phyloP scores from a whole-genome alignment of 2,329 filamentous ascomycete species.

The Triangularia setosa region DNA sequence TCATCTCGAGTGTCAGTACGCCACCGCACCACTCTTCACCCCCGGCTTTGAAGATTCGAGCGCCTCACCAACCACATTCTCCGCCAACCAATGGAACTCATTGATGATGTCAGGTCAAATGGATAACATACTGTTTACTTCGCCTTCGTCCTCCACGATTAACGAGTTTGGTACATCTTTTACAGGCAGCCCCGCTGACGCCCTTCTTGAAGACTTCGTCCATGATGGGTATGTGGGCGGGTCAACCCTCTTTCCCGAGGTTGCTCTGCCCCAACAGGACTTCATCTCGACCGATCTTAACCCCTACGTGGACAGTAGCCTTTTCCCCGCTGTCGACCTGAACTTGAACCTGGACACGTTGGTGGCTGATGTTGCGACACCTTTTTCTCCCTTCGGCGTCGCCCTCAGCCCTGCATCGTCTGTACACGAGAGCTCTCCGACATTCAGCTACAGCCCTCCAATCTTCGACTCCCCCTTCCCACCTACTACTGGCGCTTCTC shows the following conservation, averaged over 20 bases:
- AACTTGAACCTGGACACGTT: not conserved
- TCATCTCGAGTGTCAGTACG: not conserved
- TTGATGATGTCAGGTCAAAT: not conserved
- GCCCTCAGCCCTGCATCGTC: not conserved
- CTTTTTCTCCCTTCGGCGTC: not conserved
- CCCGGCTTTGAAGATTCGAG: not conserved
- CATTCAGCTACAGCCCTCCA: not conserved
- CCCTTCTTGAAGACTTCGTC: constrained; percentile 11
- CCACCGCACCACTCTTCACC: not conserved
- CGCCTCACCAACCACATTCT: not conserved
- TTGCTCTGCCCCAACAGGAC: not conserved
- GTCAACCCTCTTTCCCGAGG: not conserved
- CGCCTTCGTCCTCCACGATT: not conserved
- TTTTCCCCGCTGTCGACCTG: not conserved
- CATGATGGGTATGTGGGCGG: not conserved
- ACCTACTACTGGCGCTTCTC: not conserved
- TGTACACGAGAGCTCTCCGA: not conserved
- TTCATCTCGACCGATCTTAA: not conserved
- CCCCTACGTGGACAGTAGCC: not conserved
- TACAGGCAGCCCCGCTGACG: constrained; percentile 4
- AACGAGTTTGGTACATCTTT: constrained; percentile 1
- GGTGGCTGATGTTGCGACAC: not conserved
- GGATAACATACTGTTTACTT: constrained; percentile 1
- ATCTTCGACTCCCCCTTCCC: not conserved
- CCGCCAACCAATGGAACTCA: not conserved